Evolutionary conservation across 345 rosid genomes (phyloP).

Genomic region (Arabis alpina): DNA sequence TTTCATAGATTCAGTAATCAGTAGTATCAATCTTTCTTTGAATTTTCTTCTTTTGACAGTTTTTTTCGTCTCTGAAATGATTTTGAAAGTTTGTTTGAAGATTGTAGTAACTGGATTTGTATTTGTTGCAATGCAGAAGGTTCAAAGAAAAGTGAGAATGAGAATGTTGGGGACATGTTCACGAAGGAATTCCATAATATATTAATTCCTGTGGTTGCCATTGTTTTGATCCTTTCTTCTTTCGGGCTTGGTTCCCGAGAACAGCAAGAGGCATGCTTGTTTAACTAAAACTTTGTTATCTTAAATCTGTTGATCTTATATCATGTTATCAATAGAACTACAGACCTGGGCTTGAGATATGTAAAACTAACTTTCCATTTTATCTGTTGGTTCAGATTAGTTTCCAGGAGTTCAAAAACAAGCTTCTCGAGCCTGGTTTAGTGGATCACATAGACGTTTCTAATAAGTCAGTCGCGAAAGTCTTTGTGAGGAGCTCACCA

Average conservation of each 20-base stretch:
- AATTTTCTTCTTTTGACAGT: neutral
- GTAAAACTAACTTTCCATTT: neutral
- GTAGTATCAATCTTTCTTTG: neutral
- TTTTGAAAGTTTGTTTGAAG: slow-evolving; percentile 14
- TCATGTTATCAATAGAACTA: slow-evolving; percentile 13
- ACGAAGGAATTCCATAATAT: slow-evolving; percentile 54
- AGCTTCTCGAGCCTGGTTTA: slow-evolving; percentile 87
- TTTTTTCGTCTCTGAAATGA: slow-evolving; percentile 11
- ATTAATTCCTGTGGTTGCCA: slow-evolving; percentile 54
- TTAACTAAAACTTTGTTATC: neutral
- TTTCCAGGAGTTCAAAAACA: slow-evolving; percentile 95
- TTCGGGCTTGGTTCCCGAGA: slow-evolving; percentile 52
- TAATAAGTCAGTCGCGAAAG: slow-evolving; percentile 88
- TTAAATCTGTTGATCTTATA: neutral
- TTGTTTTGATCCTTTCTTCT: slow-evolving; percentile 55
- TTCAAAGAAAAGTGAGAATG: slow-evolving; percentile 60
- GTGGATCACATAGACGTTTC: slow-evolving; percentile 92
- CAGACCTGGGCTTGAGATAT: neutral
- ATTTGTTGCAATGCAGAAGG: slow-evolving; percentile 62
- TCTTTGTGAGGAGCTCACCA: slow-evolving; percentile 65
- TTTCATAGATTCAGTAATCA: slow-evolving; percentile 8
- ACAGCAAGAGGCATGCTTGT: slow-evolving; percentile 64
- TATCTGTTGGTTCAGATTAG: slow-evolving; percentile 66
- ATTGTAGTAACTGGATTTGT: slow-evolving; percentile 12
- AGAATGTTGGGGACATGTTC: slow-evolving; percentile 53